Evolutionary conservation across 306 rosid species (phyloP).

Genomic region (Dalbergia cultrata): DNA sequence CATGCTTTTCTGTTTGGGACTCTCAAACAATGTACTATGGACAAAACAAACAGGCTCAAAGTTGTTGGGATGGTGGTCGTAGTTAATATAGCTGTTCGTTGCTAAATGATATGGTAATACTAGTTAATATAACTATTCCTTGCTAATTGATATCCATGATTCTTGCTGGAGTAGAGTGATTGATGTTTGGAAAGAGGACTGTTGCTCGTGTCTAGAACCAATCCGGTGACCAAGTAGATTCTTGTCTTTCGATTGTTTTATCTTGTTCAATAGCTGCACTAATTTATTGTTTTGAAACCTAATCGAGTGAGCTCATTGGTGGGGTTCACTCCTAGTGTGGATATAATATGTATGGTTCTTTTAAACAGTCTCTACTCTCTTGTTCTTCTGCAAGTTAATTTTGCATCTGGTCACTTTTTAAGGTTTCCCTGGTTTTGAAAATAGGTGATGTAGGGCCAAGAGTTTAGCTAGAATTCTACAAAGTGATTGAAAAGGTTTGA

Average conservation of each 20-base stretch:
- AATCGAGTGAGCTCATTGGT: constrained; percentile 10
- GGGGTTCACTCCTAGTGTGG: constrained; percentile 4
- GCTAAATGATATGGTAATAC: background rate
- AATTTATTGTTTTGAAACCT: background rate
- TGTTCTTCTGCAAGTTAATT: constrained; percentile 10
- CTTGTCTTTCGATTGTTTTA: background rate
- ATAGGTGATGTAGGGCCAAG: background rate
- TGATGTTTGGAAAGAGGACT: constrained; percentile 34
- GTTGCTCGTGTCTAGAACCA: constrained; percentile 7
- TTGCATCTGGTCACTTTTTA: background rate
- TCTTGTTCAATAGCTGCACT: constrained; percentile 10
- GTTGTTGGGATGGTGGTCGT: background rate
- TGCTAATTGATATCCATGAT: constrained; percentile 20
- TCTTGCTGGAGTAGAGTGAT: constrained; percentile 6
- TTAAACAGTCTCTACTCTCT: background rate
- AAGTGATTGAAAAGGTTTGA: background rate
- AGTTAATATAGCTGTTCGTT: constrained; percentile 19
- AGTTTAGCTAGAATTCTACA: background rate
- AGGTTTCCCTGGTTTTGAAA: constrained; percentile 26
- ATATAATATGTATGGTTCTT: background rate
- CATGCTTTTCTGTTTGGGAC: no score
- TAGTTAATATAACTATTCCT: constrained; percentile 14
- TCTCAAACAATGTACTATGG: no score
- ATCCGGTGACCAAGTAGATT: background rate
- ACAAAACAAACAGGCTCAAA: no score